phyloP scores from a whole-genome alignment of 129 eudicot species.

The Escallonia herrerae region DNA sequence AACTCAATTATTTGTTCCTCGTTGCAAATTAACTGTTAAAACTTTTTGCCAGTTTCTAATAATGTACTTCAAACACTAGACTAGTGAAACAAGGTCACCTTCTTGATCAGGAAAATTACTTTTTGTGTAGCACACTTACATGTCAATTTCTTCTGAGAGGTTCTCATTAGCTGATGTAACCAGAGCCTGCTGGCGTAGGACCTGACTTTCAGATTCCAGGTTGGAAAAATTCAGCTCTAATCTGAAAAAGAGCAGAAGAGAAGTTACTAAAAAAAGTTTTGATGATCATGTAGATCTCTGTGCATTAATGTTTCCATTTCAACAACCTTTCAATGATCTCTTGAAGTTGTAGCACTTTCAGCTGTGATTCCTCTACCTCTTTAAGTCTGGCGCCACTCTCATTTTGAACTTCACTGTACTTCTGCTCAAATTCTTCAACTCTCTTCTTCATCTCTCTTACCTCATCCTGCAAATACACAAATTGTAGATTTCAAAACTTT shows the following conservation, averaged over 20 bases:
- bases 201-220: conserved; percentile 95
- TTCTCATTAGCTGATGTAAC: conserved; percentile 72
- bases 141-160: conserved; percentile 62
- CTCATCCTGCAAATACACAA: conserved; percentile 50
- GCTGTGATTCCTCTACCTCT: conserved; percentile 73
- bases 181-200: conserved; percentile 90
- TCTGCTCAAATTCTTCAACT: conserved; percentile 60
- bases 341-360: conserved; percentile 54
- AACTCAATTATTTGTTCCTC: background rate
- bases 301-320: background rate
- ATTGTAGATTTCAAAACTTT: background rate
- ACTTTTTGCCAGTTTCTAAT: no score
- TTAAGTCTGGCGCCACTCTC: conserved; percentile 51
- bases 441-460: conserved; percentile 56
- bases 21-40: background rate
- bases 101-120: background rate
- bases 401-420: conserved; percentile 41
- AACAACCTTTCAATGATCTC: conserved; percentile 73
- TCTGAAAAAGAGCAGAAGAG: conserved; percentile 43
- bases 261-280: conserved; percentile 16
- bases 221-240: conserved; percentile 72
- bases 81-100: background rate
- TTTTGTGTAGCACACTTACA: conserved; percentile 40
- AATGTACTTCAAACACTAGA: background rate
- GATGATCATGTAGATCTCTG: background rate